Conservation (phyloP, 129 eudicot genomes). For the Saussurea involucrata region DNA sequence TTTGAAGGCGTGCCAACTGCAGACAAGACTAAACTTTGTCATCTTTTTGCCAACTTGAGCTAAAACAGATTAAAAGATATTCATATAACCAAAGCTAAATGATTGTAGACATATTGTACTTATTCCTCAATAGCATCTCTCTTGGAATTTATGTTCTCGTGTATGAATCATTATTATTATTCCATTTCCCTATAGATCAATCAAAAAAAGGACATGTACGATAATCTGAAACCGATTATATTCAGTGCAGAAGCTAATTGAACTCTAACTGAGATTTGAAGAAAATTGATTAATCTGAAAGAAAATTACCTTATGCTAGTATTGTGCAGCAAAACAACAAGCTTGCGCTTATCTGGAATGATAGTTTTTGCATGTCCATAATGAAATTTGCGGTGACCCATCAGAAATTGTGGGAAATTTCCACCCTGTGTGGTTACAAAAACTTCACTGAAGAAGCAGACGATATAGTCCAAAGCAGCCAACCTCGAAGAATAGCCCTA, state of each 20-base stretch:
- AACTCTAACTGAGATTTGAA: not conserved
- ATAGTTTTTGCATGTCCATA: constrained; percentile 85
- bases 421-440: constrained; percentile 96
- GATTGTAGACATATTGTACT: not conserved
- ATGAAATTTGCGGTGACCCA: constrained; percentile 79
- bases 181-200: not conserved
- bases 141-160: not conserved
- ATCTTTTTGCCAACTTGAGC: not conserved
- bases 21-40: constrained; percentile 7
- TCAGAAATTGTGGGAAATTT: constrained; percentile 92
- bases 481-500: constrained; percentile 82
- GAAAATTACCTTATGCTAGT: constrained; percentile 56
- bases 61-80: not conserved
- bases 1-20: constrained; percentile 80
- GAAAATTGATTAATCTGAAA: too few relatives aligned
- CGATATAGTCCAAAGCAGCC: constrained; percentile 91
- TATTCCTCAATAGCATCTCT: not conserved
- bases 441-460: constrained; percentile 83
- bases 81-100: not conserved
- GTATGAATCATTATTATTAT: not conserved
- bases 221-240: not conserved
- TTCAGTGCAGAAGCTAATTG: not conserved
- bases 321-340: constrained; percentile 69
- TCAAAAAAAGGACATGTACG: not conserved
- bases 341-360: constrained; percentile 79